Conservation (phyloP, 306 rosid genomes). For the Prunus kanzakura region DNA sequence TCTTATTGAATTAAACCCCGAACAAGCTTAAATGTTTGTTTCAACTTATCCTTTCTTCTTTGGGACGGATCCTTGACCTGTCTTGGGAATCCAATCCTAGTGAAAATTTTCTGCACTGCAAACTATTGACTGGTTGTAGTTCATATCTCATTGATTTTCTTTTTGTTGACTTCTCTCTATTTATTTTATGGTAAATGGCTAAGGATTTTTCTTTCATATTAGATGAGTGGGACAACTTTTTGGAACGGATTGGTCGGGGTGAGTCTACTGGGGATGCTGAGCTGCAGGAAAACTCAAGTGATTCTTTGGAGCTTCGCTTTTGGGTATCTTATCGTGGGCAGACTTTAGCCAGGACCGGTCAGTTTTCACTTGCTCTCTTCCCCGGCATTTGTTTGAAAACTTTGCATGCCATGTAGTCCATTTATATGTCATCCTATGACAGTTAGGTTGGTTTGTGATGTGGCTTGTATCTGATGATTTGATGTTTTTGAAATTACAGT, state of each 20-base stretch:
- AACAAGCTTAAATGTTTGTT: not conserved
- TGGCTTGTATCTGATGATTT: conserved; percentile 14
- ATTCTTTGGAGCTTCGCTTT: conserved; percentile 88
- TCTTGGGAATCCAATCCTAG: not conserved
- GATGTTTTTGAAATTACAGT: conserved; percentile 51
- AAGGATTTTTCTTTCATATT: conserved; percentile 16
- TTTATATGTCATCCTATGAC: not conserved
- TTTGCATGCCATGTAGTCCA: not conserved
- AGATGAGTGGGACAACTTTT: conserved; percentile 96
- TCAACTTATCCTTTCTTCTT: not conserved
- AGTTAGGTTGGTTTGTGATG: not conserved
- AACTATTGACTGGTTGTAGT: not conserved
- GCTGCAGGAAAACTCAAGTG: conserved; percentile 67
- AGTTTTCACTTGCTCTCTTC: conserved; percentile 15
- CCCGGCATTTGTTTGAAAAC: not conserved
- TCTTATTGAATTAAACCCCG: not conserved
- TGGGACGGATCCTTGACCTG: not conserved
- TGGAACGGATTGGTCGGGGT: conserved; percentile 83
- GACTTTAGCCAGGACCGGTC: conserved; percentile 98
- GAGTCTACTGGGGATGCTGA: conserved; percentile 70
- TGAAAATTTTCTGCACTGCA: not conserved
- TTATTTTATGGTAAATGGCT: conserved; percentile 1
- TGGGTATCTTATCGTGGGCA: conserved; percentile 98
- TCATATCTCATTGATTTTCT: not conserved
- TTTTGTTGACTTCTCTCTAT: too few species aligned